Conservation (phyloP, 2,329 filamentous ascomycete genomes). For the Phyllosticta paracitricarpa region DNA sequence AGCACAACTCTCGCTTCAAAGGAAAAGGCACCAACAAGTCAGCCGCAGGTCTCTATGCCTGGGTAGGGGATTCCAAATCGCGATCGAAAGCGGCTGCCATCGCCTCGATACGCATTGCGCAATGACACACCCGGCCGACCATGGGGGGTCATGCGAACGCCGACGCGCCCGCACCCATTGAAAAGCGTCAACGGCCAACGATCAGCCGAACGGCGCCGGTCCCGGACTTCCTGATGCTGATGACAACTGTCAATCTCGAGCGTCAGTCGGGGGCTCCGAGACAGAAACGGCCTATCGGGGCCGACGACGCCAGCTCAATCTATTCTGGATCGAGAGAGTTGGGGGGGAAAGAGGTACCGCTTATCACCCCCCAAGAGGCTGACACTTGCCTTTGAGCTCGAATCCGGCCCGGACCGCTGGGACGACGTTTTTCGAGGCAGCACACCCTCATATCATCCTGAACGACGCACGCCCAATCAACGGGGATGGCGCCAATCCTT, state of each 20-base stretch:
- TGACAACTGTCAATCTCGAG: constrained; percentile 2
- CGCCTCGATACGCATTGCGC: background rate
- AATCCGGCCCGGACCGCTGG: constrained; percentile 11
- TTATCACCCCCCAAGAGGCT: constrained; percentile 7
- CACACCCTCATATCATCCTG: constrained; percentile 9
- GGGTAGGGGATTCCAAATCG: constrained; percentile 7
- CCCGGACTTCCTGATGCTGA: background rate
- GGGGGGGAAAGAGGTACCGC: constrained; percentile 4
- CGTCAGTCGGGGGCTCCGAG: constrained; percentile 11
- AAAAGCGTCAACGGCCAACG: constrained; percentile 6
- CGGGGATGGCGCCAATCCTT: constrained; percentile 1
- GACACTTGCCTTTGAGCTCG: constrained; percentile 11
- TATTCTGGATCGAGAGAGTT: constrained; percentile 4
- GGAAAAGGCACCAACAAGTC: constrained; percentile 3
- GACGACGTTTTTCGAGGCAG: constrained; percentile 11
- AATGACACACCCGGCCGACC: constrained; percentile 2
- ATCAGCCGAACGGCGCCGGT: constrained; percentile 1
- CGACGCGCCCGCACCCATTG: background rate
- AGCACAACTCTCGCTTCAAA: constrained; percentile 4
- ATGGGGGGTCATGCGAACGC: background rate
- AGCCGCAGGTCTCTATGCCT: constrained; percentile 1
- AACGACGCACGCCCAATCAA: constrained; percentile 4
- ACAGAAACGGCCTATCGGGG: constrained; percentile 10
- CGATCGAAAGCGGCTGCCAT: background rate
- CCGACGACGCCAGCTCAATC: background rate